Base-by-base conservation (phyloP, 2,329 filamentous ascomycete species). In the Alternaria hordeiaustralica region DNA sequence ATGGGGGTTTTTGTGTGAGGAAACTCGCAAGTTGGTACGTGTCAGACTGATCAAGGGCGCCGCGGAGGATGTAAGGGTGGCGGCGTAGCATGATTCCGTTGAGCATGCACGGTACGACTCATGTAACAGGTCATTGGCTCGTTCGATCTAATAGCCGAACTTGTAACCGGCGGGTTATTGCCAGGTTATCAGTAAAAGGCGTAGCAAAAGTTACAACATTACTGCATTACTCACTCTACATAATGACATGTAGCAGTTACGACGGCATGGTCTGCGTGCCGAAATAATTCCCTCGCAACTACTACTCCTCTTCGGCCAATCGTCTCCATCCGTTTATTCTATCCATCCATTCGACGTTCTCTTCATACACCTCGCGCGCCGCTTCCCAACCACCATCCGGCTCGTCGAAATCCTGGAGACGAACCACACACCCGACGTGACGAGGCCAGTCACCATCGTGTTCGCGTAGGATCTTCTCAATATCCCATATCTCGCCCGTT, bases 361-460 rank as follows among this genome's bases (percentile, higher is more conserved):
- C 30, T 3, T 20, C 1, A 3, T 50, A 58, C 4, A 5, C 36
- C 11, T 33, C 46, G 6, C 45, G 28, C 13, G 45, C 55, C 23
- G 55, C 56, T 8, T 58, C 23, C 33, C 56, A 58, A 0, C 56
- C 56, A 5, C 56, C 46, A 4, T 44, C 46, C n/a, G 55, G 46
- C 30, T 44, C 30, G 0, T 58, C 56, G 33, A 58, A 51, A 6
- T 51, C 26, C 2, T 30, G 10, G 23, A 58, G 45, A 15, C 6
- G 21, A 3, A 51, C 30, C 1, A 51, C 30, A 12, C 21, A 2
- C 0, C 21, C 5, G 23, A 44, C 21, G 0, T n/a, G 0, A 2
- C 5, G 3, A 6, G 56, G 46, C 56, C 46, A 51, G 2, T 51
- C 46, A 2, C 55, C 55, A 4, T 12, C 13, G n/a, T 43, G 21